A percentile compares a stretch with the other conserved stretches of the same genome.
Conservation (phyloP, 148 eudicot genomes). For the Vaccinium corymbosum region DNA sequence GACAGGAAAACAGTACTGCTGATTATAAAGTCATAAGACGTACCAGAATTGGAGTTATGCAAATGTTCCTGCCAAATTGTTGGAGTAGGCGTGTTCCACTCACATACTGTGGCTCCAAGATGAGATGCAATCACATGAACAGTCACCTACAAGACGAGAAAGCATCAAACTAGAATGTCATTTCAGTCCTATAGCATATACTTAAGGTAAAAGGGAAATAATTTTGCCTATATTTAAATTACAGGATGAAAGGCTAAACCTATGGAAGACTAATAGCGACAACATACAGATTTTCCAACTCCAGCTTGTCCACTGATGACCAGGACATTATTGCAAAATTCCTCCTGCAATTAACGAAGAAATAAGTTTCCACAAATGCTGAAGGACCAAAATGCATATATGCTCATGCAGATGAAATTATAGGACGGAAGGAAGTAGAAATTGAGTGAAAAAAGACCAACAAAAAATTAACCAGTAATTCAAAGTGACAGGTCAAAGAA, state of each 20-base stretch:
- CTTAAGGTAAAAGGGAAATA: not conserved
- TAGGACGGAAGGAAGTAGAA: not conserved
- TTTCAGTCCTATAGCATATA: not conserved
- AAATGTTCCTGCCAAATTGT: constrained; percentile 93
- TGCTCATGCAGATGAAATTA: not conserved
- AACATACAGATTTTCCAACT: constrained; percentile 93
- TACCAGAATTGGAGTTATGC: constrained; percentile 71
- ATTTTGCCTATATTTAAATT: not conserved
- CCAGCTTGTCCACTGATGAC: constrained; percentile 87
- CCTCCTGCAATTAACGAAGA: constrained; percentile 34
- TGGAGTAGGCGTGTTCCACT: constrained; percentile 96
- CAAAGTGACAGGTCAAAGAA: not conserved
- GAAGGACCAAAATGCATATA: constrained; percentile 8
- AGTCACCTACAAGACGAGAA: constrained; percentile 54
- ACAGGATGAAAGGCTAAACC: constrained; percentile 4
- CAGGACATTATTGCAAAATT: constrained; percentile 46
- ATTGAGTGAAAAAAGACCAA: not conserved
- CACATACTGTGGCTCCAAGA: constrained; percentile 62
- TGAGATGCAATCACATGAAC: constrained; percentile 71
- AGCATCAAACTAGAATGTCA: constrained; percentile 7
- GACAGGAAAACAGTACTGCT: not conserved
- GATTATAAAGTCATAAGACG: not conserved
- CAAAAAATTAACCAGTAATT: not conserved
- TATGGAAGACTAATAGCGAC: constrained; percentile 2
- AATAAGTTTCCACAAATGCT: constrained; percentile 8